Evolutionary conservation across 179 eudicot genomes (phyloP).

Genomic region (Gypsophila paniculata): DNA sequence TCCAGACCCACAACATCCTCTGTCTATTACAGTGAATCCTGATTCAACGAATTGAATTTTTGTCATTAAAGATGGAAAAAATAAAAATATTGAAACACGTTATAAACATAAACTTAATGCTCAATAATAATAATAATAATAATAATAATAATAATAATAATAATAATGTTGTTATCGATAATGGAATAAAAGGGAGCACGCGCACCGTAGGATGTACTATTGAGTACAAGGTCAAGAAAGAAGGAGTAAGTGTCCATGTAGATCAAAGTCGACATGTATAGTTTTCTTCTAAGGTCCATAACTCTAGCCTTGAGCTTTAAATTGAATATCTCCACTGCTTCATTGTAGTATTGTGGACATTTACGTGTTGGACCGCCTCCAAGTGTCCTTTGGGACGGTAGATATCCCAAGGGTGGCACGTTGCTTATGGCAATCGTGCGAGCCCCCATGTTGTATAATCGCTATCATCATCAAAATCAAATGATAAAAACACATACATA

Average conservation of each 20-base stretch:
- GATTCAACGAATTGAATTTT: not conserved
- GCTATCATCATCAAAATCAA: constrained; percentile 29
- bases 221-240: constrained; percentile 34
- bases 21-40: constrained; percentile 46
- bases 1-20: constrained; percentile 65
- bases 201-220: constrained; percentile 40
- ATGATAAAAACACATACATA: not conserved
- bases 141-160: no score
- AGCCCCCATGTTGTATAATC: constrained; percentile 48
- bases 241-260: constrained; percentile 54
- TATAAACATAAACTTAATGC: no score
- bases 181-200: not conserved
- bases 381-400: constrained; percentile 58
- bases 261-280: constrained; percentile 36
- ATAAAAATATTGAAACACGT: no score
- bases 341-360: constrained; percentile 38
- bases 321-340: constrained; percentile 45
- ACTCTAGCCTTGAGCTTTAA: constrained; percentile 37
- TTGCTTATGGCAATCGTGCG: constrained; percentile 51
- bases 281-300: constrained; percentile 22
- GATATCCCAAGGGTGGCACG: constrained; percentile 60
- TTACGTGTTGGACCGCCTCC: constrained; percentile 53
- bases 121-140: no score
- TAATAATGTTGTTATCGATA: no score
- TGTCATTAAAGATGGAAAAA: no score